Evolutionary conservation across 139 green algal species (phyloP).

Genomic region (Asterochloris erici): DNA sequence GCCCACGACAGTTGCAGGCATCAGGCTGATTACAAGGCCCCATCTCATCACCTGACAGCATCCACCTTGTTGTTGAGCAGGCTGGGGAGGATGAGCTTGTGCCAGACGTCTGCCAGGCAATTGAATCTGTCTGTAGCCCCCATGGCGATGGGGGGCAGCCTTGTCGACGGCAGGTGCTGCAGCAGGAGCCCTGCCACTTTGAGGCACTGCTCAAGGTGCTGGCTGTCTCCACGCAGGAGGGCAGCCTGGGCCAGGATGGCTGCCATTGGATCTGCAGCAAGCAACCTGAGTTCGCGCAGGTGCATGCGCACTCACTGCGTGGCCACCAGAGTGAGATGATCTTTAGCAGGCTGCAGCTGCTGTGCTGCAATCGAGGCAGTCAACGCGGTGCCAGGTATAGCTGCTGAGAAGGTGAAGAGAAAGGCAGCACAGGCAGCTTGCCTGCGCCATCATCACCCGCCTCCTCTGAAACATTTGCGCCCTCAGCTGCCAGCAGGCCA

Average conservation of each 20-base stretch:
- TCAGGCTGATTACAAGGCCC: no score
- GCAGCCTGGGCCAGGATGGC: neutral
- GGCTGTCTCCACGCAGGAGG: neutral
- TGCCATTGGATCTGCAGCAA: no score
- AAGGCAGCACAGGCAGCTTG: no score
- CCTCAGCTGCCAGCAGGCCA: no score
- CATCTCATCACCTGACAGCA: conserved; percentile 14
- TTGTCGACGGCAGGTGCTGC: neutral
- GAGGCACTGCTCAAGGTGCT: conserved; percentile 6
- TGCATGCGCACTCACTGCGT: neutral
- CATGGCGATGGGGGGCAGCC: no score
- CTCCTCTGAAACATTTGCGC: no score
- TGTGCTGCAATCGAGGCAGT: neutral
- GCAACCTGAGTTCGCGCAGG: neutral
- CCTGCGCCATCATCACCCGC: no score
- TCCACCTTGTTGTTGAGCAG: conserved; percentile 20
- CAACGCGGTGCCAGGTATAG: no score
- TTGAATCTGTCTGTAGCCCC: neutral
- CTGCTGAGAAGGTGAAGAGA: no score
- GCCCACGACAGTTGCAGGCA: no score
- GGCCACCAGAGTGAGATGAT: neutral
- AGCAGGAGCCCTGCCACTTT: conserved; percentile 3
- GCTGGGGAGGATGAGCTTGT: conserved; percentile 19
- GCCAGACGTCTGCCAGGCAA: conserved; percentile 7
- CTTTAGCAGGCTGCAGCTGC: neutral